Conservation (phyloP, 768 basidiomycete species). For the Xerocomellus intermedius region DNA sequence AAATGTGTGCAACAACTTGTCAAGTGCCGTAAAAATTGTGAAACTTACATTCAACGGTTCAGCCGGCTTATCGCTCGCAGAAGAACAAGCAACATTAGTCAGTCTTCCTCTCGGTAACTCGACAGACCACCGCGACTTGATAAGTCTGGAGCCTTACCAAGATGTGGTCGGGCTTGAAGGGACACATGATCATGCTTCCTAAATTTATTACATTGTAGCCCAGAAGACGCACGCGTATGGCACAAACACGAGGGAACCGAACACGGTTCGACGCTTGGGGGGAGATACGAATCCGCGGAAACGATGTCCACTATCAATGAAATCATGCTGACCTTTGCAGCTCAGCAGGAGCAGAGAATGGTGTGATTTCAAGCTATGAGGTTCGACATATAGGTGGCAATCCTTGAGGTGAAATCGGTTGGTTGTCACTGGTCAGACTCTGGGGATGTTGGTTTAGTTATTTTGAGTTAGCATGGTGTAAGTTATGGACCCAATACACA, state of each 20-base stretch:
- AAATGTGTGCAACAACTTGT: not conserved
- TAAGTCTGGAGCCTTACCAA: not conserved
- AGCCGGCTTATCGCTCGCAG: slow-evolving; percentile 5
- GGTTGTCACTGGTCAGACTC: not conserved
- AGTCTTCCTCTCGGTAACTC: slow-evolving; percentile 12
- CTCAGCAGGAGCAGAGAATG: not conserved
- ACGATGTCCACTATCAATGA: not conserved
- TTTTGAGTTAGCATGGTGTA: not conserved
- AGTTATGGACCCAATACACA: not conserved
- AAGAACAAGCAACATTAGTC: slow-evolving; percentile 16
- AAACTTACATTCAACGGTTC: slow-evolving; percentile 2
- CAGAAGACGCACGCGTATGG: slow-evolving; percentile 1
- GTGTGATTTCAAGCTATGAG: not conserved
- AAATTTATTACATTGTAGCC: not conserved
- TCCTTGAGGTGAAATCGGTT: not conserved
- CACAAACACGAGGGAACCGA: slow-evolving; percentile 6
- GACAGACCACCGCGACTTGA: not conserved
- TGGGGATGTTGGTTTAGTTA: not conserved
- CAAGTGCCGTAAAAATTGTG: slow-evolving; percentile 22
- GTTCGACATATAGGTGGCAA: not conserved
- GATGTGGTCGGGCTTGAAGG: not conserved
- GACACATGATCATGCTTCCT: slow-evolving; percentile 3
- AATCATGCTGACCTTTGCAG: not conserved
- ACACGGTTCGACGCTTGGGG: not conserved
- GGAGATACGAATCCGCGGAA: slow-evolving; percentile 12